Base-by-base conservation (phyloP, 768 basidiomycete genomes). In the Pluteus cervinus region DNA sequence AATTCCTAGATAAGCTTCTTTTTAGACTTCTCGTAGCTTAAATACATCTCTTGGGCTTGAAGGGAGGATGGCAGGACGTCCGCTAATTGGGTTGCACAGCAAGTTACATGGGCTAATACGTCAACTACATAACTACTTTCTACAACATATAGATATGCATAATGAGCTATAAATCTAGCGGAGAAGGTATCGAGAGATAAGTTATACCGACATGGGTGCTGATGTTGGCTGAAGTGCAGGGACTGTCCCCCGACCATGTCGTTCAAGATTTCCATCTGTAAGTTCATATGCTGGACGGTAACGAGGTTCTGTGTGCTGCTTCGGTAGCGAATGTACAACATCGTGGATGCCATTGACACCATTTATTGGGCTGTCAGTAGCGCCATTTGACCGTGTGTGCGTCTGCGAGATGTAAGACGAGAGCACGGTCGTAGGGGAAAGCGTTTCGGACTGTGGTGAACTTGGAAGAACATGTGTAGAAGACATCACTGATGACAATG, bases 231-330 rank as follows among this genome's bases (percentile, higher is more conserved):
- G 22, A 33, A 24, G 8, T 29, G 17, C 31, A 43, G 25, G 12
- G 37, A 28, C 35, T 23, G 22, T 34, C 7, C 73, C 75, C 23
- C 84, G 65, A 7, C 84, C 84, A 8, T 72, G 79, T 28, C 89
- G 71, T 57, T 92, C 89, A 33, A 88, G 64, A 33, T 64, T 65
- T 16, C 74, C 86, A 50, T 93, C 87, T 23, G 64, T 50, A 1
- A 94, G 69, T 62, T 88, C 82, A 60, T 88, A 86, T 1, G 91
- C 90, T 1, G 90, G 90, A 20, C 68, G 66, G 53, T 85, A 93
- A 17, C 62, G 65, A 26, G 58, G 47, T n/a, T n/a, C n/a, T n/a
- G n/a, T n/a, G n/a, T 37, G n/a, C n/a, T n/a, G n/a, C n/a, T 52
- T 46, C 5, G 34, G 40, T 14, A 43, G 29, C 24, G 49, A 33